Conservation (phyloP, 352 stramenopile genomes). For the Phytophthora uliginosa region DNA sequence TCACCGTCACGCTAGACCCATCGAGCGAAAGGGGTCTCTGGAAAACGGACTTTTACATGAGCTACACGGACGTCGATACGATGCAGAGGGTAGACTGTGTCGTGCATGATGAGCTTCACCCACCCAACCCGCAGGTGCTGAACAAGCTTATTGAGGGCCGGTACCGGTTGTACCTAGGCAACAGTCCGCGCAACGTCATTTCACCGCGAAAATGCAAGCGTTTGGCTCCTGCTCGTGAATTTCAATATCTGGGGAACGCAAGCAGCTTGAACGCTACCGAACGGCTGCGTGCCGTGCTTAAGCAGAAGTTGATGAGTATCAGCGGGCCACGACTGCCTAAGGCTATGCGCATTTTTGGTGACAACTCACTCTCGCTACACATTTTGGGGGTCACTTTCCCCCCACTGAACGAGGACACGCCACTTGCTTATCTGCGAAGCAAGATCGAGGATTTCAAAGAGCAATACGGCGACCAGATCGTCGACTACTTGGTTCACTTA, state of each 20-base stretch:
- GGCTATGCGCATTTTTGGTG: constrained; percentile 64
- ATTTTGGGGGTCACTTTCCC: constrained; percentile 67
- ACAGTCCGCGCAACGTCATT: constrained; percentile 70
- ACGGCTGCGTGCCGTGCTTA: constrained; percentile 54
- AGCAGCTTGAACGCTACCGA: constrained; percentile 54
- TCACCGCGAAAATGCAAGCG: constrained; percentile 32
- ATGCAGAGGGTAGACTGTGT: constrained; percentile 55
- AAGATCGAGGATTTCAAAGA: constrained; percentile 66
- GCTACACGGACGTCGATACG: constrained; percentile 59
- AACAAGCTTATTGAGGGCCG: constrained; percentile 61
- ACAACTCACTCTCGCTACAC: constrained; percentile 58
- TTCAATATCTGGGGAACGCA: constrained; percentile 21
- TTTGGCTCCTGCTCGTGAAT: constrained; percentile 32
- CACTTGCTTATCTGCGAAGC: constrained; percentile 62
- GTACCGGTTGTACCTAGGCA: constrained; percentile 70
- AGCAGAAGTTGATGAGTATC: constrained; percentile 69
- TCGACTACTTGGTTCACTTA: constrained; percentile 69
- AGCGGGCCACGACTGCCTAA: constrained; percentile 63
- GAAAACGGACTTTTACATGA: constrained; percentile 64
- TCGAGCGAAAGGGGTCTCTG: constrained; percentile 32
- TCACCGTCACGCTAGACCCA: constrained; percentile 66
- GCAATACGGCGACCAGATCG: constrained; percentile 60
- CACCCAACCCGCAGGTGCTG: constrained; percentile 33
- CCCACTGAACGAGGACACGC: constrained; percentile 73
- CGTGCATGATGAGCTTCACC: constrained; percentile 38